Percentiles rank a stretch among this genome's conserved stretches.
Conservation (phyloP, 2,329 filamentous ascomycete species). For the Leptographium procerum region DNA sequence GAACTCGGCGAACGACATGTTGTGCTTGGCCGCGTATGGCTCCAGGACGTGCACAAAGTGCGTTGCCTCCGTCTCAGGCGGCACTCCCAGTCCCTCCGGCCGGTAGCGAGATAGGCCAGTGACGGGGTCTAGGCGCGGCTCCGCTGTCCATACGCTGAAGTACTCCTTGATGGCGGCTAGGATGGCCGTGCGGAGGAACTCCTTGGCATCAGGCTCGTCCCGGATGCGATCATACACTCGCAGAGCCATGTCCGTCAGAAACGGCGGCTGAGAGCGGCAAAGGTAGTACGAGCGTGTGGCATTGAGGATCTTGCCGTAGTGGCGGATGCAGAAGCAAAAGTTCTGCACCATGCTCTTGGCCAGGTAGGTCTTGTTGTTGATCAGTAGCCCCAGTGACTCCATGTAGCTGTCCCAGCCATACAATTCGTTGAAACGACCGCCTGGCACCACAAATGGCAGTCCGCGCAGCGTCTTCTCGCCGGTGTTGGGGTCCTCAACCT, state of each 20-base stretch:
- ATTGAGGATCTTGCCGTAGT: slow-evolving; percentile 97
- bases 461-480: slow-evolving; percentile 63
- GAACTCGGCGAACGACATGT: slow-evolving; percentile 73
- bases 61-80: slow-evolving; percentile 78
- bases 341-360: slow-evolving; percentile 92
- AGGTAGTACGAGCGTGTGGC: slow-evolving; percentile 95
- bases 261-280: slow-evolving; percentile 85
- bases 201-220: slow-evolving; percentile 65
- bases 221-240: slow-evolving; percentile 90
- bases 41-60: slow-evolving; percentile 77
- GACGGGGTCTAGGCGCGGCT: slow-evolving; percentile 64
- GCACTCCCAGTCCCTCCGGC: slow-evolving; percentile 72
- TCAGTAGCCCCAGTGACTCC: slow-evolving; percentile 81
- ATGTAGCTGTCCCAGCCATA: slow-evolving; percentile 99
- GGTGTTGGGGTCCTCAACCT: slow-evolving; percentile 53
- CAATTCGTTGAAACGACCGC: slow-evolving; percentile 93
- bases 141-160: slow-evolving; percentile 73
- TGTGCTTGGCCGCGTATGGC: slow-evolving; percentile 75
- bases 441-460: slow-evolving; percentile 91
- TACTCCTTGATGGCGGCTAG: slow-evolving; percentile 96
- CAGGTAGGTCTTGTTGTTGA: slow-evolving; percentile 74
- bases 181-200: slow-evolving; percentile 70
- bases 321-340: slow-evolving; percentile 96
- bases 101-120: slow-evolving; percentile 78
- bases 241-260: slow-evolving; percentile 93